These are phyloP conservation scores for Dendrobium nobile DNA, from an alignment of 106 monocot genomes.

Conservation along the genomic window DNA sequence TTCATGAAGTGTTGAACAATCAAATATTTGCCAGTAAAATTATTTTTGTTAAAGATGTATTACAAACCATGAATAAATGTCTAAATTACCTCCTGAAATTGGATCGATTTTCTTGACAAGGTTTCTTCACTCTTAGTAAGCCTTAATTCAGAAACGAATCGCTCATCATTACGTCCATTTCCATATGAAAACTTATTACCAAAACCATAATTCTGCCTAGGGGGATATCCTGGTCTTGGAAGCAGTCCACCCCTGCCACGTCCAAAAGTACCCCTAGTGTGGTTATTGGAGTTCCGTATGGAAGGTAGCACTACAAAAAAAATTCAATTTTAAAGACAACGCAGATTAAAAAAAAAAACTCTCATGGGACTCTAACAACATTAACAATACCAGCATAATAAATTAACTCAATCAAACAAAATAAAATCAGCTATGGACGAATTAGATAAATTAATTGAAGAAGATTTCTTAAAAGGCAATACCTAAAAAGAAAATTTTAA, in stretches of 20 bases:
- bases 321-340: not conserved
- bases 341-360: not conserved
- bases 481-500: not conserved
- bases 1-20: conserved; percentile 15
- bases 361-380: not conserved
- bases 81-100: conserved; percentile 72
- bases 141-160: conserved; percentile 87
- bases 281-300: conserved; percentile 44
- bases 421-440: not conserved
- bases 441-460: not conserved
- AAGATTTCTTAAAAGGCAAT: not conserved
- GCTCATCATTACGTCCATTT: conserved; percentile 82
- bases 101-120: conserved; percentile 77
- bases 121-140: conserved; percentile 98
- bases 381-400: not conserved
- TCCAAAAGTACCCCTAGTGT: conserved; percentile 61
- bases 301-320: conserved; percentile 53
- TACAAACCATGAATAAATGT: not conserved
- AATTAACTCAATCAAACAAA: not conserved
- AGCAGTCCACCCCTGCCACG: conserved; percentile 78
- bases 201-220: conserved; percentile 65
- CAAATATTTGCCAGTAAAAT: not conserved
- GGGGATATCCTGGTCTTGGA: conserved; percentile 76
- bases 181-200: conserved; percentile 59
- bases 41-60: not conserved